Evolutionary conservation across 2,329 filamentous ascomycete species (phyloP).

Genomic region (Gaeumannomyces sp.): DNA sequence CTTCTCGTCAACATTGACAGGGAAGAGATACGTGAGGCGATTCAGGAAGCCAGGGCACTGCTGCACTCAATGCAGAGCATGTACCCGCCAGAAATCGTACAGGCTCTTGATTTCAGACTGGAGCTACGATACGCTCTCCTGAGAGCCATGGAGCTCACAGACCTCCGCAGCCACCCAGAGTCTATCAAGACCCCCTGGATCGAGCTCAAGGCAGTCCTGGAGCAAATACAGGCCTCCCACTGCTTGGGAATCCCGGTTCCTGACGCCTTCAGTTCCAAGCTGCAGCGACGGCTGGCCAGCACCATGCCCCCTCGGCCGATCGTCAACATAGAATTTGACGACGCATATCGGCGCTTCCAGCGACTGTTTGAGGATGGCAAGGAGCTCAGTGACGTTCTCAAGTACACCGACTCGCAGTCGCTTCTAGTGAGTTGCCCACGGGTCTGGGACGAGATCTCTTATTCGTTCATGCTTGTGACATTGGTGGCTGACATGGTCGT

Average conservation of each 20-base stretch:
- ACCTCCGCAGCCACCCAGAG: slow-evolving; percentile 38
- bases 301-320: slow-evolving; percentile 91
- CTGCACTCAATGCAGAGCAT: slow-evolving; percentile 36
- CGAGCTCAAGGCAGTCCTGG: slow-evolving; percentile 43
- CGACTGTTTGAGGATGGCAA: slow-evolving; percentile 66
- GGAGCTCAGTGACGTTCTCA: slow-evolving; percentile 61
- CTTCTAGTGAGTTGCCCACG: slow-evolving; percentile 49
- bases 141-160: slow-evolving; percentile 42
- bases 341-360: slow-evolving; percentile 63
- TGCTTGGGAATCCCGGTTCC: slow-evolving; percentile 58
- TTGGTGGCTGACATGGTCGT: neutral
- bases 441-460: neutral
- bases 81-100: slow-evolving; percentile 33
- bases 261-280: slow-evolving; percentile 80
- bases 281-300: slow-evolving; percentile 87
- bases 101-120: slow-evolving; percentile 60
- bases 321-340: slow-evolving; percentile 66
- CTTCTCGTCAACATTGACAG: slow-evolving; percentile 61
- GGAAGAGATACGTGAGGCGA: slow-evolving; percentile 45
- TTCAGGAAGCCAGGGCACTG: slow-evolving; percentile 49
- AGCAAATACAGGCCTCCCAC: slow-evolving; percentile 53
- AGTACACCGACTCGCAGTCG: slow-evolving; percentile 62
- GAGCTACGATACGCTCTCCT: slow-evolving; percentile 61
- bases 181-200: slow-evolving; percentile 46
- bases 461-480: slow-evolving; percentile 12